Evolutionary conservation across 345 rosid genomes (phyloP).

Genomic region (Geranium rotundifolium): DNA sequence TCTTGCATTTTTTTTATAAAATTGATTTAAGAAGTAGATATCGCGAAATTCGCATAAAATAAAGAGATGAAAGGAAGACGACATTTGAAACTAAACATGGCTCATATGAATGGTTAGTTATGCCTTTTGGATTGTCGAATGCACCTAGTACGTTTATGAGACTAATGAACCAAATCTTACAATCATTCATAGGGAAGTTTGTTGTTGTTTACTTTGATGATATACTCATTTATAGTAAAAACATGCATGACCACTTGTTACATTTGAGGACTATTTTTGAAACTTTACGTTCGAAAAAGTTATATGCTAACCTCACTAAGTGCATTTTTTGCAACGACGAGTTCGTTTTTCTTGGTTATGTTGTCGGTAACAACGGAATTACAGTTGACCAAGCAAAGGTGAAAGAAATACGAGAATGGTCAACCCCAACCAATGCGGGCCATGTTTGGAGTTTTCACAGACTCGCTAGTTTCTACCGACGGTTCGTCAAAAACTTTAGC

Average conservation of each 20-base stretch:
- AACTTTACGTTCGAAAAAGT: background rate
- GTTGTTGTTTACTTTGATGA: background rate
- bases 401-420: too few species aligned
- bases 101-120: too few species aligned
- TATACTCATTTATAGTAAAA: background rate
- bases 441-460: too few species aligned
- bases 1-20: background rate
- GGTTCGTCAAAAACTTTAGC: too few species aligned
- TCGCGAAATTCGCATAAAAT: background rate
- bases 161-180: too few species aligned
- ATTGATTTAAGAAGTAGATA: conserved; percentile 5
- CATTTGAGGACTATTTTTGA: conserved; percentile 1
- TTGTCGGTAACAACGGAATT: background rate
- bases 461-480: too few species aligned
- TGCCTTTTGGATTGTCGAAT: too few species aligned
- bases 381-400: background rate
- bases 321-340: background rate
- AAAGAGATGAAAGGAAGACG: too few species aligned
- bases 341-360: conserved; percentile 2
- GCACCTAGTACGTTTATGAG: too few species aligned
- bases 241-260: background rate
- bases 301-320: background rate
- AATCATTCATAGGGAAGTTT: too few species aligned
- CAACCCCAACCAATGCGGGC: too few species aligned
- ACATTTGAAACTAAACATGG: too few species aligned